Base-by-base conservation (phyloP, 352 stramenopile species). In the Pilasporangium apinafurcum region DNA sequence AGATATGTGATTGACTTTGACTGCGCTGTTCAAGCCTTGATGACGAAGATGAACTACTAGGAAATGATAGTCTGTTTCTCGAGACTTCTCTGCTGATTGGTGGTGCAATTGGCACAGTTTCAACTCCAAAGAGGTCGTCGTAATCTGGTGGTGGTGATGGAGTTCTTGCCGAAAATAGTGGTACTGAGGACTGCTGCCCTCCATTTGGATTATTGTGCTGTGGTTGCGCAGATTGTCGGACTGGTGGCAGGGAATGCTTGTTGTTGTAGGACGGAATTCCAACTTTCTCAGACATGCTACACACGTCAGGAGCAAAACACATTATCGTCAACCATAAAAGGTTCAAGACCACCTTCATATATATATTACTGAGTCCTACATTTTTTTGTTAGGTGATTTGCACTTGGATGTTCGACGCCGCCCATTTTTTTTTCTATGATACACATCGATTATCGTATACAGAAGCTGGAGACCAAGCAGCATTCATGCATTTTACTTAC, bases 121-220 rank as follows among this genome's bases (percentile, higher is more conserved):
- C 71, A 24, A 86, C 67, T 1, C 68, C 74, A 29, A 86, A 86
- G 5, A 86, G 42, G 25, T 84, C 74, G 32, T 81, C 51, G 37
- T 84, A 84, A 0, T 62, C 53, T 39, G 74, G 70, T 8, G 74
- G 71, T 8, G 59, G 74, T 0, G 68, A 71, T 8, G 56, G 29
- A 0, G 70, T 64, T 37, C 68, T 62, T 3, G 34, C 41, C 18
- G 49, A 46, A 0, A 45, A 2, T 6, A 16, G 27, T 5, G 14
- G 5, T 31, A 44, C 40, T 14, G 14, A 16, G 24, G n/a, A 12
- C 10, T 38, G 25, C 4, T 35, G 44, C 17, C 10, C 22, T 8
- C 22, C 1, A 20, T 2, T 37, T 37, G 20, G 32, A 16, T 37
- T 37, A 24, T 6, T 16, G 16, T 40, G 35, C 7, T 25, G 26